These are phyloP conservation scores for Fibroporia radiculosa DNA, from an alignment of 768 basidiomycete species.

Conservation along the genomic window DNA sequence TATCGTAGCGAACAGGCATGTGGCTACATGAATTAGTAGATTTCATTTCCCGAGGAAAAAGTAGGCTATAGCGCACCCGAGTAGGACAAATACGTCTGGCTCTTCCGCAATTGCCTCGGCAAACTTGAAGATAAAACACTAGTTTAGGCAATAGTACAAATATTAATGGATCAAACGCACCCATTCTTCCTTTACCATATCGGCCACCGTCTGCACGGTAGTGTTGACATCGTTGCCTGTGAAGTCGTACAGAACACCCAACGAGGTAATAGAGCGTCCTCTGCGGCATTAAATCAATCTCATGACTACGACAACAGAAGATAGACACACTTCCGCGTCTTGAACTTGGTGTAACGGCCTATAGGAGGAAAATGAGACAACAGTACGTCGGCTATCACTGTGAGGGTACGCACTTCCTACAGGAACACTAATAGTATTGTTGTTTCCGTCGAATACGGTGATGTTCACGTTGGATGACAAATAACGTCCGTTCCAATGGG, in stretches of 20 bases:
- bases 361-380: not conserved
- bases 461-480: constrained; percentile 85
- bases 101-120: constrained; percentile 67
- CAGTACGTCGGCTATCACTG: no score
- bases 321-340: constrained; percentile 52
- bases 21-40: constrained; percentile 39
- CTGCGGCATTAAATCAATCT: constrained; percentile 19
- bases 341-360: constrained; percentile 63
- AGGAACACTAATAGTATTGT: constrained; percentile 30
- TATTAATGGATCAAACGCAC: constrained; percentile 30
- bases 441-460: constrained; percentile 43
- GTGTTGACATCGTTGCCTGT: constrained; percentile 63
- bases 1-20: constrained; percentile 70
- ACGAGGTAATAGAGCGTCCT: constrained; percentile 67
- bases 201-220: constrained; percentile 62
- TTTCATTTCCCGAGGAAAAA: not conserved
- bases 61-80: constrained; percentile 56
- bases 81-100: constrained; percentile 77
- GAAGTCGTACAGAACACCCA: constrained; percentile 78
- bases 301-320: not conserved
- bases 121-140: constrained; percentile 65
- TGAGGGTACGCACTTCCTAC: constrained; percentile 35
- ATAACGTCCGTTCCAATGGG: constrained; percentile 62
- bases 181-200: constrained; percentile 80
- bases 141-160: no score